Conservation (phyloP, 331 rosid species). For the Rosa hybrid region DNA sequence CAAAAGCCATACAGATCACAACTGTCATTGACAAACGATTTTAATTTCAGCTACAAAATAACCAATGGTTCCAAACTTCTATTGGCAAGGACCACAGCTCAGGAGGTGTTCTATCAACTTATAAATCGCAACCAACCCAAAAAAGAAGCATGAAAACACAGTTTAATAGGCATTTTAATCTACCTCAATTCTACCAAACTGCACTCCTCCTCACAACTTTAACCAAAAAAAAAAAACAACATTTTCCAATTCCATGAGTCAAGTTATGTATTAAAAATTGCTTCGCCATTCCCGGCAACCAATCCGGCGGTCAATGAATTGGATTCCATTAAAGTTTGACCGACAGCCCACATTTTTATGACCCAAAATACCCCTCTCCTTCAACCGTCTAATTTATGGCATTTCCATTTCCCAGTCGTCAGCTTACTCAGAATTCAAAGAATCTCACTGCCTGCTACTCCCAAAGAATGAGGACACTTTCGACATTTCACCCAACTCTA, state of each 20-base stretch:
- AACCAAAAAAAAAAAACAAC: neutral
- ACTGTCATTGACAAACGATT: neutral
- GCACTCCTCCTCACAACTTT: neutral
- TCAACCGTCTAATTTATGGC: neutral
- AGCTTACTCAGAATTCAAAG: neutral
- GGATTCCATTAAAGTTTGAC: conserved; percentile 15
- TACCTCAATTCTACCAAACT: neutral
- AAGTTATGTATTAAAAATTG: neutral
- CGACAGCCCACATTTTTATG: conserved; percentile 11
- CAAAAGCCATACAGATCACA: neutral
- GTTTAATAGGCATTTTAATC: neutral
- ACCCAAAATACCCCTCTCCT: conserved; percentile 31
- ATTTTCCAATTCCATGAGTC: neutral
- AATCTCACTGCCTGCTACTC: neutral
- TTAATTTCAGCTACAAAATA: neutral
- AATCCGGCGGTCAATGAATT: conserved; percentile 14
- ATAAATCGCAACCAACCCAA: conserved; percentile 1
- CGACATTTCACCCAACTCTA: conserved; percentile 37
- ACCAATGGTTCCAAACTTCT: neutral
- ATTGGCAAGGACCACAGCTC: neutral
- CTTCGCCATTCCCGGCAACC: conserved; percentile 14
- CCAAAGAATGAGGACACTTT: conserved; percentile 34
- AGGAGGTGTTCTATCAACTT: neutral
- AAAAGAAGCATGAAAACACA: neutral
- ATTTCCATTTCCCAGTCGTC: conserved; percentile 11